Base-by-base conservation (phyloP, 164 flowering plant species). In the Euptelea pleiosperma region DNA sequence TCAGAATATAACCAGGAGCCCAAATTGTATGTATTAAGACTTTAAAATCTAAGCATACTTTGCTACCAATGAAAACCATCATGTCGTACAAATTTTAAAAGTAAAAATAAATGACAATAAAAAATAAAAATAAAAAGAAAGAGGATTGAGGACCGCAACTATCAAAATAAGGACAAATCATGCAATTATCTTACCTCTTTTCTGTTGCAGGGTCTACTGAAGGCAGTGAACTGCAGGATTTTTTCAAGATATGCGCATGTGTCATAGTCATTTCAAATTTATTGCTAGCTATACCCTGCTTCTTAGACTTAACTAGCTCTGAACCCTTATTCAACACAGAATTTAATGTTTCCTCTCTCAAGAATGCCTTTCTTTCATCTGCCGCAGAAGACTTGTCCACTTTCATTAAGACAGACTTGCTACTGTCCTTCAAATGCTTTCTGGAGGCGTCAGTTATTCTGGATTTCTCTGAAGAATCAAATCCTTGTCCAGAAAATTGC, bases 141-240 rank as follows among this genome's bases (percentile, higher is more conserved):
- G 21, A n/a, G 39, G 21, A 47, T 2, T 7, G 28, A n/a, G n/a
- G n/a, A n/a, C n/a, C 11, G 25, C 12, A 22, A 37, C 49, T n/a
- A 6, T 28, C 19, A 37, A 56, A 9, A 34, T 21, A 47, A 22
- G 47, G 14, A 39, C 12, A 18, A 26, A 31, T 55, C 39, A 35
- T 40, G 33, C n/a, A 41, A 54, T 40, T 29, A 31, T 5, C 43
- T 71, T 48, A 83, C 96, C 82, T 75, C 48, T 68, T 70, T 62
- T 77, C 70, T 46, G 80, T 25, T 51, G 70, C 78, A 22, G 61
- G 71, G 64, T 82, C 88, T 28, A 81, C 43, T 45, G 51, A 19
- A 50, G 55, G 65, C 8, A 51, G 11, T 33, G 67, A 58, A 57
- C 39, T 58, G 53, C 52, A 58, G 3, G 60, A 31, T 52, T 65